phyloP scores from a whole-genome alignment of 495 filamentous ascomycete genomes.

The Podospora didyma region DNA sequence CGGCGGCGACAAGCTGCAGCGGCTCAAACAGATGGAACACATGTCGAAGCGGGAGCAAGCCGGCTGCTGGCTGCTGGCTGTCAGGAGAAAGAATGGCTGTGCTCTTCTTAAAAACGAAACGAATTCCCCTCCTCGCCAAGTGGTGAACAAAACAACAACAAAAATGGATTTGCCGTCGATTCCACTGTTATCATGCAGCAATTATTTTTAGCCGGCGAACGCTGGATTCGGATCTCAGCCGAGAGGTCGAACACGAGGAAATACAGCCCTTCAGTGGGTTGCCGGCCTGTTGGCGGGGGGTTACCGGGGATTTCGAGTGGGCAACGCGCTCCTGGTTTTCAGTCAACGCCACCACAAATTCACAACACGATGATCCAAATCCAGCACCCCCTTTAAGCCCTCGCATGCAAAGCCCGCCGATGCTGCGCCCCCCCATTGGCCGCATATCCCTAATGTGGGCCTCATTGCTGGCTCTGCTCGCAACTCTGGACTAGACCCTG shows the following conservation, averaged over 20 bases:
- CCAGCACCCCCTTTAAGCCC: not conserved
- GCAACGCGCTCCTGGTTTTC: constrained; percentile 5
- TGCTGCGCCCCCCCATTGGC: constrained; percentile 15
- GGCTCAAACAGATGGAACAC: not conserved
- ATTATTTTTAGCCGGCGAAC: constrained; percentile 7
- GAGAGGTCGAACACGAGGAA: constrained; percentile 1
- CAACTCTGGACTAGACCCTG: constrained; percentile 9
- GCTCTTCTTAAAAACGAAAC: no score
- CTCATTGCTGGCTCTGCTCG: constrained; percentile 10
- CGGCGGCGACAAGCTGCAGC: not conserved
- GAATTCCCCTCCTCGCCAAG: no score
- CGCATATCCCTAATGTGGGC: constrained; percentile 5
- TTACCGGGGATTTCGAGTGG: constrained; percentile 9
- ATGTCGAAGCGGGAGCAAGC: not conserved
- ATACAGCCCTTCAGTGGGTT: not conserved
- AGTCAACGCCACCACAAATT: constrained; percentile 8
- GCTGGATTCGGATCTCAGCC: not conserved
- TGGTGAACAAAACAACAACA: no score
- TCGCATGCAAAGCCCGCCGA: constrained; percentile 11
- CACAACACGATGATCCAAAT: not conserved
- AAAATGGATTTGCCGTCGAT: no score
- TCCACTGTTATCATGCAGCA: not conserved
- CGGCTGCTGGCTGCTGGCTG: no score
- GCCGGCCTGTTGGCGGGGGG: not conserved
- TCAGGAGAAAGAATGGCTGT: no score